Base-by-base conservation (phyloP, 1,139 yeast genomes). In the Pichia sp. region DNA sequence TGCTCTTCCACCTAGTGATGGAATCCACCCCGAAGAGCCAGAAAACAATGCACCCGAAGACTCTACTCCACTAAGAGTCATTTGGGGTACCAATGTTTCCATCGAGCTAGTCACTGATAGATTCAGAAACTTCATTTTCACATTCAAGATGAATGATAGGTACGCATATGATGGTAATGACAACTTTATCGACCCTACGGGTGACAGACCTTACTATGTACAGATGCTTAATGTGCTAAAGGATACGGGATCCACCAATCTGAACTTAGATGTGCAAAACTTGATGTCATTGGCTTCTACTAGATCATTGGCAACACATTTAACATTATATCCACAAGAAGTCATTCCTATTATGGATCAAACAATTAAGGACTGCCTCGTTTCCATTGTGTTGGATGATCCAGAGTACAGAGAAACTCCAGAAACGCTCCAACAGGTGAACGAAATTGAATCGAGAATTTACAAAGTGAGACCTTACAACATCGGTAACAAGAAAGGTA, bases 71-170 rank as follows among this genome's bases (percentile, higher is more conserved):
- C 75, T 79, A 23, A 74, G 94, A 53, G 94, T 91, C 39, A 88
- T 91, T 52, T 91, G 99, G 99, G 99, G 99, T 58, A 91, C 99
- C 2, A 88, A 91, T 55, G 96, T 91, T 22, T 82, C 94, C 29
- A 87, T 93, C 51, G 84, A 78, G 51, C 96, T 91, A 53, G 80
- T 91, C 51, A 74, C 85, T 35, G 79, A 76, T 47, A 69, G 73
- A 35, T 91, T 91, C 63, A 70, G 94, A 46, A 81, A 80, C 46
- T 93, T 91, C 50, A 63, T 91, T 51, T 78, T 83, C 76, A 74
- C 82, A 17, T 91, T 86, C 68, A 85, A 85, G 56, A 65, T 72
- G 60, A 84, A 80, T 52, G 79, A 84, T 60, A 72, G 97, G 46
- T 75, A 73, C 52, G 61, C 62, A 13, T 56, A 69, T 46, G 91